Evolutionary conservation across 352 stramenopile genomes (phyloP).

Genomic region (Phytophthora cactorum): DNA sequence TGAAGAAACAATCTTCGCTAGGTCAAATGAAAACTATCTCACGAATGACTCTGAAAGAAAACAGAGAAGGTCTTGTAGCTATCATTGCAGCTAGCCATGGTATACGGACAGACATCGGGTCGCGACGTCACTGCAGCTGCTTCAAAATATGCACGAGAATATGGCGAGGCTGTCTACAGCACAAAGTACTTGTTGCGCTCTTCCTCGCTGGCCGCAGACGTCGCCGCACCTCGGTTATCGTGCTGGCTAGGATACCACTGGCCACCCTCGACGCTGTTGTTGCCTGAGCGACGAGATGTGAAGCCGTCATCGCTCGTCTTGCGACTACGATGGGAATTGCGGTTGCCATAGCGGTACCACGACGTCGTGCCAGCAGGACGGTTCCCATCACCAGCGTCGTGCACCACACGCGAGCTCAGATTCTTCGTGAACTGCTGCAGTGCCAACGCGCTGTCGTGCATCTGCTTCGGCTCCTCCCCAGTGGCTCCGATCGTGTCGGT

Average conservation of each 20-base stretch:
- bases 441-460: conserved; percentile 69
- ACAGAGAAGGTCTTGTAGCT: conserved; percentile 21
- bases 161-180: conserved; percentile 53
- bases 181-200: conserved; percentile 88
- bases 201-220: conserved; percentile 64
- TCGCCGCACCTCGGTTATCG: conserved; percentile 43
- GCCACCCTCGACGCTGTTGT: conserved; percentile 58
- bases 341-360: conserved; percentile 84
- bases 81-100: conserved; percentile 30
- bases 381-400: conserved; percentile 52
- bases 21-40: conserved; percentile 21
- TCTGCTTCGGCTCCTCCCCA: conserved; percentile 47
- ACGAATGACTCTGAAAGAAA: conserved; percentile 13
- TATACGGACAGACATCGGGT: conserved; percentile 25
- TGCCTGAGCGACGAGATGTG: conserved; percentile 60
- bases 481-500: conserved; percentile 52
- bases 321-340: conserved; percentile 65
- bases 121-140: conserved; percentile 17
- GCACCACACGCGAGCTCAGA: conserved; percentile 74
- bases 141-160: conserved; percentile 31
- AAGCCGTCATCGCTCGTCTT: conserved; percentile 69
- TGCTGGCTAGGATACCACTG: conserved; percentile 52
- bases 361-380: conserved; percentile 54
- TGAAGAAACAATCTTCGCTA: conserved; percentile 16
- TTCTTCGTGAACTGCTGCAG: conserved; percentile 88